A percentile compares a stretch with the other conserved stretches of the same genome.
Evolutionary conservation across 2,329 filamentous ascomycete genomes (phyloP).

Genomic region (Tympanopsis confertula): DNA sequence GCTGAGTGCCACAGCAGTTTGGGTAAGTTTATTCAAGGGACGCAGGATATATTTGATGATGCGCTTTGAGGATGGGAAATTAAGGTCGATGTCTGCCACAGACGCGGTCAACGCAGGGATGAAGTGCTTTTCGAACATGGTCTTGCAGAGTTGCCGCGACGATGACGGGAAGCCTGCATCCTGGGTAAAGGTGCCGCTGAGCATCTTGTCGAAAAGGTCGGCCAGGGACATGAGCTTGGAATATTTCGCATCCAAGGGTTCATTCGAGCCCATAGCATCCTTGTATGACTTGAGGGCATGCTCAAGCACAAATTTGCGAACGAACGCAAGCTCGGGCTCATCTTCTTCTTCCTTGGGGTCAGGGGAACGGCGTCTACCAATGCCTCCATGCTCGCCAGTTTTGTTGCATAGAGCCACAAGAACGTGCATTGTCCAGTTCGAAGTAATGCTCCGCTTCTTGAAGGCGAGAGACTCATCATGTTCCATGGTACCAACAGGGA

Average conservation of each 20-base stretch:
- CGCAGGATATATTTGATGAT: constrained; percentile 93
- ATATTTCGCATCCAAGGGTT: constrained; percentile 76
- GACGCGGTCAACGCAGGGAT: constrained; percentile 79
- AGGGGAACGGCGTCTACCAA: constrained; percentile 41
- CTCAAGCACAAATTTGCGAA: constrained; percentile 88
- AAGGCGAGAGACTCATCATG: constrained; percentile 62
- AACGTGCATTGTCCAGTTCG: constrained; percentile 73
- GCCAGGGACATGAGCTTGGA: constrained; percentile 75
- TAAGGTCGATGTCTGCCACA: constrained; percentile 89
- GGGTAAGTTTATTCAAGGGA: constrained; percentile 76
- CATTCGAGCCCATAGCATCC: constrained; percentile 67
- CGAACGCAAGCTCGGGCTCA: constrained; percentile 76
- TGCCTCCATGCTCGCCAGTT: constrained; percentile 54
- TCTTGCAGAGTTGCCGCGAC: constrained; percentile 55
- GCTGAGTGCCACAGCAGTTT: constrained; percentile 76
- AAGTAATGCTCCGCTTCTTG: constrained; percentile 79
- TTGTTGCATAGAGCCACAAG: constrained; percentile 79
- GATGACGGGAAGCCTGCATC: constrained; percentile 18
- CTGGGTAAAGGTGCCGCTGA: constrained; percentile 61
- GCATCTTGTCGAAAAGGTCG: constrained; percentile 86
- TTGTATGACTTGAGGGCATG: constrained; percentile 87
- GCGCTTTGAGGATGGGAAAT: constrained; percentile 83
- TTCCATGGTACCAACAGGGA: constrained; percentile 46
- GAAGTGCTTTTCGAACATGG: constrained; percentile 98
- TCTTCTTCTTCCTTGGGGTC: constrained; percentile 59